Percentiles rank a stretch among this genome's conserved stretches.
Conservation (phyloP, 805 yeast genomes). For the Myxozyma geophila region DNA sequence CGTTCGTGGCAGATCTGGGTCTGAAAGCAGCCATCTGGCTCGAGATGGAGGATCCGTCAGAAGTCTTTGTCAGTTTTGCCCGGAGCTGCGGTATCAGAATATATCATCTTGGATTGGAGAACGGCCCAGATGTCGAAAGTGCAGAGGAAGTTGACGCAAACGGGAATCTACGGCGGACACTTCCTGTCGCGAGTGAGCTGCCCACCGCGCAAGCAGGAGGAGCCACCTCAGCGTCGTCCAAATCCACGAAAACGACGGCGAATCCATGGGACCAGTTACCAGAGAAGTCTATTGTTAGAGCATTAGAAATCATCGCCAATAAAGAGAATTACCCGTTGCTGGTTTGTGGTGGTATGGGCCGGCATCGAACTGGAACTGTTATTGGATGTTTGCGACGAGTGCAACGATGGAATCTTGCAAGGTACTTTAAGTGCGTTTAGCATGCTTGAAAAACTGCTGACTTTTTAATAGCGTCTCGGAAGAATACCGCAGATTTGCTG, state of each 20-base stretch:
- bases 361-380: slow-evolving; percentile 96
- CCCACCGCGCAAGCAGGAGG: slow-evolving; percentile 4
- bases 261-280: slow-evolving; percentile 97
- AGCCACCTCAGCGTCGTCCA: slow-evolving; percentile 3
- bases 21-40: slow-evolving; percentile 88
- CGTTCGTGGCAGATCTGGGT: slow-evolving; percentile 74
- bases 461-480: slow-evolving; percentile 69
- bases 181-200: neutral
- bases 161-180: neutral
- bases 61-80: slow-evolving; percentile 80
- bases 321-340: slow-evolving; percentile 79
- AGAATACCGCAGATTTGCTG: slow-evolving; percentile 92
- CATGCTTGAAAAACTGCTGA: neutral
- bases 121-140: slow-evolving; percentile 41
- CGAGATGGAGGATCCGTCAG: slow-evolving; percentile 94
- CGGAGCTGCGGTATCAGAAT: slow-evolving; percentile 71
- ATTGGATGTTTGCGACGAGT: slow-evolving; percentile 89
- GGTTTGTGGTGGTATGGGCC: slow-evolving; percentile 97
- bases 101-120: slow-evolving; percentile 81
- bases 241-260: slow-evolving; percentile 43
- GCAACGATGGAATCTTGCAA: slow-evolving; percentile 96
- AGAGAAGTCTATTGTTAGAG: slow-evolving; percentile 77
- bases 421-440: slow-evolving; percentile 14
- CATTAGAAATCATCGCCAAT: slow-evolving; percentile 74
- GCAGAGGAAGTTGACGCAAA: slow-evolving; percentile 14